These are phyloP conservation scores for Colletotrichum sp. DNA, from an alignment of 2,329 filamentous ascomycete genomes.

Conservation along the genomic window DNA sequence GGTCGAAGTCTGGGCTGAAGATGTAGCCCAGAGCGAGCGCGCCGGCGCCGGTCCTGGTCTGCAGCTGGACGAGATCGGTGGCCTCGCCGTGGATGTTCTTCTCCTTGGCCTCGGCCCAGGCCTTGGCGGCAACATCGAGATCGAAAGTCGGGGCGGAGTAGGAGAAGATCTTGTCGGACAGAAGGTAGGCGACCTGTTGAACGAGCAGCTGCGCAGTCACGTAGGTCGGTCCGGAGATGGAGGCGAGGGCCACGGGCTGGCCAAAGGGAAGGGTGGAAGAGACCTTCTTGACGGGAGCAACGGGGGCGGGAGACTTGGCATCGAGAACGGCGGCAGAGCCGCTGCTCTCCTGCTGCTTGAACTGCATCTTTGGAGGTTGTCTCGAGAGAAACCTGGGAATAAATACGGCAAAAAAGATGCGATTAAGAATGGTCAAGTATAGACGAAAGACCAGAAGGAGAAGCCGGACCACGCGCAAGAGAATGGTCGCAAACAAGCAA, in stretches of 20 bases:
- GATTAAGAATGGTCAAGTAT: conserved; percentile 2
- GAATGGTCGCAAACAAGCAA: conserved; percentile 7
- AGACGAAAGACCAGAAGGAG: conserved; percentile 3
- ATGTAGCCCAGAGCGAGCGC: conserved; percentile 94
- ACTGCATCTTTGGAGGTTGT: conserved; percentile 19
- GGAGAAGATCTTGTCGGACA: conserved; percentile 97
- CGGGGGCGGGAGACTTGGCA: conserved; percentile 31
- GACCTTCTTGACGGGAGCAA: conserved; percentile 41
- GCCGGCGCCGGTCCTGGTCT: conserved; percentile 89
- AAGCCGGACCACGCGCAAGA: conserved; percentile 3
- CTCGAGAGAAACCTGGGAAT: background rate
- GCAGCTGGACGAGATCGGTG: conserved; percentile 79
- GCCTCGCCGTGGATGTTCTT: conserved; percentile 83
- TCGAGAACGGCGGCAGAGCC: conserved; percentile 35
- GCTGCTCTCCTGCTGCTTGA: conserved; percentile 42
- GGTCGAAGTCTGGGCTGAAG: conserved; percentile 95
- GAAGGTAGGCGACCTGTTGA: conserved; percentile 92
- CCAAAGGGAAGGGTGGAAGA: conserved; percentile 64
- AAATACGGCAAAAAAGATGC: conserved; percentile 8
- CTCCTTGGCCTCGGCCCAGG: conserved; percentile 74
- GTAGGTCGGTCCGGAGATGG: conserved; percentile 88
- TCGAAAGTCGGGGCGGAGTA: conserved; percentile 96
- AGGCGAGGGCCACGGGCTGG: conserved; percentile 56
- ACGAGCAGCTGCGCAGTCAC: conserved; percentile 91
- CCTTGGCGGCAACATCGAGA: conserved; percentile 80